Conservation (phyloP, 352 stramenopile genomes). For the Globisporangium cederbergense region DNA sequence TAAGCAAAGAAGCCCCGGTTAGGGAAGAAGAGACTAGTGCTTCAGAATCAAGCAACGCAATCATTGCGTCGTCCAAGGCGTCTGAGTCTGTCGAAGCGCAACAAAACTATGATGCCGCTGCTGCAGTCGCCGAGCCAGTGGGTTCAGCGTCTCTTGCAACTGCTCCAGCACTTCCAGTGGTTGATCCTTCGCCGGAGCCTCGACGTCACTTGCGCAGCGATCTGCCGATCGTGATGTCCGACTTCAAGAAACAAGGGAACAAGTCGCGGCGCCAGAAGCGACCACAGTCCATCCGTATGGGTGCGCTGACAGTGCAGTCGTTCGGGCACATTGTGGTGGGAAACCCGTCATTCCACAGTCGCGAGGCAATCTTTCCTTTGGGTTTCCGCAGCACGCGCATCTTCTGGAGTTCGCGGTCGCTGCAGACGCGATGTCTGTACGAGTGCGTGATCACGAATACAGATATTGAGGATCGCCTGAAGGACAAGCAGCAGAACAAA, state of each 20-base stretch:
- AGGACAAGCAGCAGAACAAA: conserved; percentile 1
- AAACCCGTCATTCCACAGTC: conserved; percentile 83
- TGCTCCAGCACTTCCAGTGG: conserved; percentile 34
- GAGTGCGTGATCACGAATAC: conserved; percentile 86
- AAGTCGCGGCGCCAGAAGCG: conserved; percentile 42
- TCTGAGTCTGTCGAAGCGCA: neutral
- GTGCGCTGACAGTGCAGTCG: conserved; percentile 77
- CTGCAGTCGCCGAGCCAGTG: neutral
- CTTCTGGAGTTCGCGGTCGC: conserved; percentile 83
- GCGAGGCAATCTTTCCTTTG: conserved; percentile 84
- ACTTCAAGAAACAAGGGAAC: conserved; percentile 64
- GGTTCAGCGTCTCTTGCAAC: neutral
- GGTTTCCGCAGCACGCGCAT: conserved; percentile 91
- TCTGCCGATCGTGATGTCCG: conserved; percentile 29
- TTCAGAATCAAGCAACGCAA: neutral
- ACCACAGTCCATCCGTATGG: conserved; percentile 63
- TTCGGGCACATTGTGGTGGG: conserved; percentile 76
- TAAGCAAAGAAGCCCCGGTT: neutral
- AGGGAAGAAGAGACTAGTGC: neutral
- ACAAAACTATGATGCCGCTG: neutral
- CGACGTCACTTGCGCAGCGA: conserved; percentile 44
- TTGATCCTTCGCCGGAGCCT: conserved; percentile 42
- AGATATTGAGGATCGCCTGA: conserved; percentile 52
- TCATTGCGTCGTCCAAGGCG: neutral
- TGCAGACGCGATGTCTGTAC: conserved; percentile 83